Evolutionary conservation across 208 protist genomes (phyloP).

Genomic region (Acanthamoeba royreba): DNA sequence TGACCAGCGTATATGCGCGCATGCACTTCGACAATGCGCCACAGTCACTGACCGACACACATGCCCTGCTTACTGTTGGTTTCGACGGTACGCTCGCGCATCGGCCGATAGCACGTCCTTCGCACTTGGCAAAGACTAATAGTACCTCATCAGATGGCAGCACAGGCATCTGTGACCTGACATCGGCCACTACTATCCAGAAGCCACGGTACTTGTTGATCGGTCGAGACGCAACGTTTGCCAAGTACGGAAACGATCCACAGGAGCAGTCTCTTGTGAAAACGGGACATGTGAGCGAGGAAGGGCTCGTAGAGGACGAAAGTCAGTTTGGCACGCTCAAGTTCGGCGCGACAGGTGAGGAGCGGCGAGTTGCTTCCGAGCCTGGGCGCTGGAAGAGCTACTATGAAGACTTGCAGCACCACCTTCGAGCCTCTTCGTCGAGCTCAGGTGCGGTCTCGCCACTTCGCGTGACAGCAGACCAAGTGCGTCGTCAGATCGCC

Average conservation of each 20-base stretch:
- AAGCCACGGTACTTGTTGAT: not conserved
- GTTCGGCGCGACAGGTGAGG: not conserved
- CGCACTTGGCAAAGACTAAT: not conserved
- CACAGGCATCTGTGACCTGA: not conserved
- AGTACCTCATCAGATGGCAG: not conserved
- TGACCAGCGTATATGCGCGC: not conserved
- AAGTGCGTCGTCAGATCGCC: constrained; percentile 9
- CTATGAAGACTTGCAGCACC: not conserved
- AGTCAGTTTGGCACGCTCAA: not conserved
- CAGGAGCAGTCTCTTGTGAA: not conserved
- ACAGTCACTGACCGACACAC: not conserved
- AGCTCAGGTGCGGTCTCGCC: not conserved
- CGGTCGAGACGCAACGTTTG: not conserved
- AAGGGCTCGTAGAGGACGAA: not conserved
- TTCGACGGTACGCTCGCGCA: not conserved
- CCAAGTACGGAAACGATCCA: not conserved
- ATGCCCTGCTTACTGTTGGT: constrained; percentile 1
- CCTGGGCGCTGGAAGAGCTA: not conserved
- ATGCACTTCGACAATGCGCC: constrained; percentile 9
- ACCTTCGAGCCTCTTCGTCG: not conserved
- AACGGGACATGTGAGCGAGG: not conserved
- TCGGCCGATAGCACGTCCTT: not conserved
- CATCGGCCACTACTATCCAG: not conserved
- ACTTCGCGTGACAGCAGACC: not conserved
- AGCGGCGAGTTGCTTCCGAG: not conserved